Percentiles rank a stretch among this genome's conserved stretches.
These are phyloP conservation scores for Beauveria brongniartii DNA, from an alignment of 2,329 filamentous ascomycete species.

Conservation along the genomic window DNA sequence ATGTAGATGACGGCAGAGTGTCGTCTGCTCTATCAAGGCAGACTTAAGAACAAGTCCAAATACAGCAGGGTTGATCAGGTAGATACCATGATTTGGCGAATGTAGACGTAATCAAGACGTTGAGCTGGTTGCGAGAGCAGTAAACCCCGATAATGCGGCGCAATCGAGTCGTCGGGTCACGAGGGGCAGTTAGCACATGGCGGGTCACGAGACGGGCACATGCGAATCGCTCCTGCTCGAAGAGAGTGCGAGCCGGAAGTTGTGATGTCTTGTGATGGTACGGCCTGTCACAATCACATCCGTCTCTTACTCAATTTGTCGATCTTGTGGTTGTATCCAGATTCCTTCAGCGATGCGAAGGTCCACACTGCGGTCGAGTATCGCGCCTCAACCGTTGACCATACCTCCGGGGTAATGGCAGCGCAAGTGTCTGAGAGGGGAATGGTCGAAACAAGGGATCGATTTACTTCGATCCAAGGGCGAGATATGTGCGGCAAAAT, in stretches of 20 bases:
- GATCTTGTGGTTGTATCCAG: neutral
- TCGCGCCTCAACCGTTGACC: conserved; percentile 6
- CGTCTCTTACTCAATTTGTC: neutral
- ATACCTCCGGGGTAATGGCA: conserved; percentile 2
- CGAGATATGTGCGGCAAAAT: neutral
- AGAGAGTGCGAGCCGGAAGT: neutral
- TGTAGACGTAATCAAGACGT: neutral
- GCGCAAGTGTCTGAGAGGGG: conserved; percentile 2
- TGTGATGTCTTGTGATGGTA: neutral
- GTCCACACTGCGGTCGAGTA: neutral
- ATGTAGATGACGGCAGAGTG: conserved; percentile 14
- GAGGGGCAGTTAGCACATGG: conserved; percentile 8
- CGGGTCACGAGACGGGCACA: conserved; percentile 5
- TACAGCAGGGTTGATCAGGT: conserved; percentile 18
- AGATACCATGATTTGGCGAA: conserved; percentile 22
- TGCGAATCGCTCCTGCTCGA: conserved; percentile 6
- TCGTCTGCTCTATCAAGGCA: neutral
- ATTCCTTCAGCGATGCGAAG: neutral
- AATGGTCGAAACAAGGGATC: neutral
- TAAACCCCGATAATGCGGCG: neutral
- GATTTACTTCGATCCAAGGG: neutral
- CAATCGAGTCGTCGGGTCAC: neutral
- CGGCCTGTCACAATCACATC: neutral
- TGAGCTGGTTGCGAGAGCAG: neutral
- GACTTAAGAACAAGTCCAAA: conserved; percentile 16